Percentiles rank a stretch among this genome's conserved stretches.
phyloP scores from a whole-genome alignment of 169 alveolate genomes.

The Plasmodium adleri region DNA sequence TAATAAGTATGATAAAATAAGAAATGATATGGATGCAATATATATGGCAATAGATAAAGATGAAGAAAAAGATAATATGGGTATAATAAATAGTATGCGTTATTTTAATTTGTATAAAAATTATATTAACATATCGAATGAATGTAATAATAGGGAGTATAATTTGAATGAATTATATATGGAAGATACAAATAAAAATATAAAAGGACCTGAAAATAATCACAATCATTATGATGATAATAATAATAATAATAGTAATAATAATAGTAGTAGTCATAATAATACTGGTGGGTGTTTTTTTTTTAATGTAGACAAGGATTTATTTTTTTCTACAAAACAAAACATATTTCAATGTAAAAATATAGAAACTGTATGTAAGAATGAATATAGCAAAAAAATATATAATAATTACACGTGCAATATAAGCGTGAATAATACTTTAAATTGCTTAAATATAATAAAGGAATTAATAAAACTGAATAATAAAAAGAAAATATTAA shows the following conservation, averaged over 20 bases:
- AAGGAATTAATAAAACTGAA: conserved; percentile 61
- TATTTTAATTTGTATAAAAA: too few species aligned
- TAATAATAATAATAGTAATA: background rate
- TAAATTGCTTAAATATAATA: conserved; percentile 55
- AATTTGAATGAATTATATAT: too few species aligned
- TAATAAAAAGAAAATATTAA: conserved; percentile 32
- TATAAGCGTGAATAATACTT: conserved; percentile 73
- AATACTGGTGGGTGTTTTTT: background rate
- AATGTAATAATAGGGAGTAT: too few species aligned
- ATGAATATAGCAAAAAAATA: conserved; percentile 49
- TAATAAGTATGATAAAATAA: background rate
- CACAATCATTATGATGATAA: background rate
- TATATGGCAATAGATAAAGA: background rate
- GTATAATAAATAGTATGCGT: too few species aligned
- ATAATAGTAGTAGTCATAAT: background rate
- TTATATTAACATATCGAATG: too few species aligned
- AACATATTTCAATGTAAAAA: conserved; percentile 22
- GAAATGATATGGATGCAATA: background rate
- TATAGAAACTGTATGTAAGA: conserved; percentile 22
- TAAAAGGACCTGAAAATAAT: background rate
- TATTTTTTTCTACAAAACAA: conserved; percentile 23
- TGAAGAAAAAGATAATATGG: background rate
- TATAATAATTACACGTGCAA: conserved; percentile 47
- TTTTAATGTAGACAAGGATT: conserved; percentile 5
- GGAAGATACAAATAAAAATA: background rate